Evolutionary conservation across 2,329 filamentous ascomycete genomes (phyloP).

Genomic region (Drechmeria coniospora): DNA sequence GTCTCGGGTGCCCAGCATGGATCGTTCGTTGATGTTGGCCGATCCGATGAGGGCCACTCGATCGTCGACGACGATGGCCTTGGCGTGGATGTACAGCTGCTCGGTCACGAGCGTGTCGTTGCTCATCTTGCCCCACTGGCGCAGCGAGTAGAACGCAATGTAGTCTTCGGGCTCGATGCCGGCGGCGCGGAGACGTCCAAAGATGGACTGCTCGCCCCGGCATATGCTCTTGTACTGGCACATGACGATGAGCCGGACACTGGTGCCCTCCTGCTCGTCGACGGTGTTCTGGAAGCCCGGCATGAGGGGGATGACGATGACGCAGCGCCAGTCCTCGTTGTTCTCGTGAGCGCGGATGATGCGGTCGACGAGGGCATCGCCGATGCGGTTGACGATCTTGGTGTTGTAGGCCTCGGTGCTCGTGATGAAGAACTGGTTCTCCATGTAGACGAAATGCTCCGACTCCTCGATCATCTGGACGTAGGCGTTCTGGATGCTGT

Average conservation of each 20-base stretch:
- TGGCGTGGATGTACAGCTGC: conserved; percentile 95
- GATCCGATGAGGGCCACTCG: conserved; percentile 87
- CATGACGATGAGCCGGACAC: conserved; percentile 88
- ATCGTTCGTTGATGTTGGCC: conserved; percentile 96
- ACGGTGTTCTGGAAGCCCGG: conserved; percentile 98
- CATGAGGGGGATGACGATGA: conserved; percentile 86
- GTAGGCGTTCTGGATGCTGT: conserved; percentile 93
- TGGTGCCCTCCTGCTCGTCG: conserved; percentile 83
- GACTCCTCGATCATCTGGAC: conserved; percentile 88
- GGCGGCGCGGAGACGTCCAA: conserved; percentile 61
- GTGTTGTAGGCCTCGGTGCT: conserved; percentile 79
- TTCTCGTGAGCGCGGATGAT: conserved; percentile 74
- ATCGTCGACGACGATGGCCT: conserved; percentile 92
- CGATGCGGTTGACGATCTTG: conserved; percentile 83
- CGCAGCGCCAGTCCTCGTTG: conserved; percentile 77
- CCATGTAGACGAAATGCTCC: conserved; percentile 95
- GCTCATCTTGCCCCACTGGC: conserved; percentile 85
- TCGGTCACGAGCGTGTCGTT: conserved; percentile 78
- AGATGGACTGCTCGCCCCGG: conserved; percentile 81
- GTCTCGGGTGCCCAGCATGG: conserved; percentile 81
- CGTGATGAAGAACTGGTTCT: conserved; percentile 97
- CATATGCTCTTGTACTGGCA: conserved; percentile 96
- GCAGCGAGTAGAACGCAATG: conserved; percentile 84
- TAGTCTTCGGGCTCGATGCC: conserved; percentile 90
- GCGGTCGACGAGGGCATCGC: conserved; percentile 83